Evolutionary conservation across 2,329 filamentous ascomycete genomes (phyloP), one percentile per base, ranked within the genome.

Genomic region (Verticillium isaacii): DNA sequence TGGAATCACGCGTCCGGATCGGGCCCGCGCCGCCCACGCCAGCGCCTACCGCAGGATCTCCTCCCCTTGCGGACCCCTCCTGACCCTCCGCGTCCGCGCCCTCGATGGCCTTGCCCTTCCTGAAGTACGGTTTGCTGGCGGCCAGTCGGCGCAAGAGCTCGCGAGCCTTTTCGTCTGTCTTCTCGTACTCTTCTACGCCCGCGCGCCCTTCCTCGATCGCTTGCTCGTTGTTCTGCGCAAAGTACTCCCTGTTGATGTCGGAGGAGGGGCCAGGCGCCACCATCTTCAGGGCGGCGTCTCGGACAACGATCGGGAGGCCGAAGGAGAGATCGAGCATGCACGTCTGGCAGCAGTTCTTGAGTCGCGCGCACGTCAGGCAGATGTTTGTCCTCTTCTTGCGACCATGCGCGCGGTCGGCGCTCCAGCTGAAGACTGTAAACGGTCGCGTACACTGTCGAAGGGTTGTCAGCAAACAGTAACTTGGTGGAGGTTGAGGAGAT

Each of bases 281-380:
- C 90, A 99, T 97, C 81, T 98, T 98, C 66, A 99, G 82, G 5
- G 96, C 95, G 3, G 95, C 95, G 80, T 99, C 95, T 72, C 95
- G 88, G 62, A 99, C 91, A 15, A 93, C 91, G 71, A 99, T 96
- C 12, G 95, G 95, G 32, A 99, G 82, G 29, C 95, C 96, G 72
- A 98, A 99, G 14, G 92, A 94, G 63, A 99, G 80, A 82, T 99
- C 95, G 60, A 99, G 89, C 92, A 98, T 98, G 81, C 95, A 99
- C 78, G 90, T 94, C 80, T 99, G 95, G 73, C 95, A 99, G 80
- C 95, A 98, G 80, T 99, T 99, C 79, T 99, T 99, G 67, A 98
- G 84, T 55, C 95, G 90, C 25, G 95, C 94, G 80, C 95, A 99
- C 50, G 95, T 99, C 29, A 99, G 83, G 76, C 95, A 99, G 70